Base-by-base conservation (phyloP, 1,284 basidiomycete species). In the Pseudozyma sp. region DNA sequence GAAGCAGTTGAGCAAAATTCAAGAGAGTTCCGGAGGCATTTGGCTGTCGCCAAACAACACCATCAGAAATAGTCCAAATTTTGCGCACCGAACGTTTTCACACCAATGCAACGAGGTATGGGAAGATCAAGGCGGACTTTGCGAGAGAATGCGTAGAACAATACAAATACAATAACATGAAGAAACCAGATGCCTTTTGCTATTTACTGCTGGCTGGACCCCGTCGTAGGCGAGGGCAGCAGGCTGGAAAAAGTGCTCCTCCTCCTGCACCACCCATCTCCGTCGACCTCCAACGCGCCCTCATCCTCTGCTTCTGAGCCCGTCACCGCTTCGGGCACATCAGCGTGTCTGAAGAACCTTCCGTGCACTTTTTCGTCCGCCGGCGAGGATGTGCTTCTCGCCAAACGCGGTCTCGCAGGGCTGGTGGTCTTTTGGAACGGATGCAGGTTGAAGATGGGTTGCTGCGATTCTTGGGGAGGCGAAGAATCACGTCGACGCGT, bases 271-370 rank as follows among this genome's bases (percentile, higher is more conserved):
- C 66, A 68, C 4, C 65, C 63, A 10, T 51, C 43, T 1, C 30
- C 47, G 9, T 49, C 48, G 0, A n/a, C 11, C 4, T 48, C 54
- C 0, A 44, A 42, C 0, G 13, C 13, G 7, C 34, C 52, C 0
- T 11, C 14, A 7, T 62, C 67, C 17, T 60, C 59, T 4, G 53
- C 40, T 7, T 53, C 51, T 0, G 52, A 55, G 13, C 56, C 48
- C 1, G 54, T 64, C 13, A 64, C 67, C 0, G 67, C 53, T 24
- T 64, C 61, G 5, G 68, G 61, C 2, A 69, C 68, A 37, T 69
- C 68, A 4, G 55, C 39, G 1, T 30, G 5, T 5, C 14, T 9
- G 3, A 33, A n/a, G 3, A 33, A n/a, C 1, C 30, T 19, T 10
- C 37, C 30, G 8, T 6, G n/a, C 17, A 39, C 19, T 19, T 24